Percentiles rank a stretch among this genome's conserved stretches.
Evolutionary conservation across 2,329 filamentous ascomycete species (phyloP).

Genomic region (Colletotrichum sp.): DNA sequence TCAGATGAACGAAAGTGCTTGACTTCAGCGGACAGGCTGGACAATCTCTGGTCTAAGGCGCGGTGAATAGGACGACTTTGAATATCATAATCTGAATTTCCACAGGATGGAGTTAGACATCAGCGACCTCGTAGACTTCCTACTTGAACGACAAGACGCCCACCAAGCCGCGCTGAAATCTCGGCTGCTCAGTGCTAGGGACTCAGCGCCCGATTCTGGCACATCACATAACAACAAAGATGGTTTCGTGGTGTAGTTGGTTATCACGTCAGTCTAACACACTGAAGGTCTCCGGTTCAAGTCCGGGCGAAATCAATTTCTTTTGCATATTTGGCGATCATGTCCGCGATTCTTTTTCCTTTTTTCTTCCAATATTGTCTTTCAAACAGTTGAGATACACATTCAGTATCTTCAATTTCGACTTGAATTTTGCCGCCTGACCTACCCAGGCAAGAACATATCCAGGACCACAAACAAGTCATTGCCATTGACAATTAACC

Average conservation of each 20-base stretch:
- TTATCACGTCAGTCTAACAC: slow-evolving; percentile 56
- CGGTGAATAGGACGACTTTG: neutral
- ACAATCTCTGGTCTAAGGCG: neutral
- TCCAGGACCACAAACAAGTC: rapidly evolving
- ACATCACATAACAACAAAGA: rapidly evolving
- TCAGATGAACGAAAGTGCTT: neutral
- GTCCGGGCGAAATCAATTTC: slow-evolving; percentile 7
- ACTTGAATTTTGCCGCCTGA: neutral
- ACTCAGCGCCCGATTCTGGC: too few relatives aligned
- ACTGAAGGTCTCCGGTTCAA: slow-evolving; percentile 23
- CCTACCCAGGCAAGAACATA: neutral
- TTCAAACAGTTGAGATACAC: neutral
- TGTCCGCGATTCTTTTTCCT: rapidly evolving
- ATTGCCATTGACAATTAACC: neutral
- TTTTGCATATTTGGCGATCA: neutral
- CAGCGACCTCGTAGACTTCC: neutral
- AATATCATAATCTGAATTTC: neutral
- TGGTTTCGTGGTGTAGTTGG: slow-evolving; percentile 41
- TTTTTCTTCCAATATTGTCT: too few relatives aligned
- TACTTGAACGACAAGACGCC: neutral
- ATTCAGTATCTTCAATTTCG: neutral
- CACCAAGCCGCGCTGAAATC: neutral
- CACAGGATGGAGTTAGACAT: rapidly evolving
- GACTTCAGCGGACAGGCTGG: neutral
- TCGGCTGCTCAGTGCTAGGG: too few relatives aligned